Percentiles rank a stretch among this genome's conserved stretches.
Conservation (phyloP, 2,329 filamentous ascomycete species). For the Sclerotinia borealis region DNA sequence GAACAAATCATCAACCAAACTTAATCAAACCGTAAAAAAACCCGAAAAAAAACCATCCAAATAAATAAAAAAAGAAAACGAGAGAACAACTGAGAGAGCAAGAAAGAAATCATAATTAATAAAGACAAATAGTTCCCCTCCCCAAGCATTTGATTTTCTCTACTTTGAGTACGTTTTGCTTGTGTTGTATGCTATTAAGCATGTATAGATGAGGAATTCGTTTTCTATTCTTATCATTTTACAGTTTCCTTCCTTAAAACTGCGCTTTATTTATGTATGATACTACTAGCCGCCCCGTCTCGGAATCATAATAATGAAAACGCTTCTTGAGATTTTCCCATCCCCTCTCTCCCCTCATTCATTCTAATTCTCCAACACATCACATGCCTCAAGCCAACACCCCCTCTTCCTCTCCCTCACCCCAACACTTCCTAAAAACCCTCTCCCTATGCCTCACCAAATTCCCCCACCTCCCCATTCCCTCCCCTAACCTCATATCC, state of each 20-base stretch:
- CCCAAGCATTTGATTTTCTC: not conserved
- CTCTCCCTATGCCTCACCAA: slow-evolving; percentile 60
- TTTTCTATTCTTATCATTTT: not conserved
- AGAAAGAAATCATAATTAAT: too few relatives aligned
- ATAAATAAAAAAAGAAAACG: too few relatives aligned
- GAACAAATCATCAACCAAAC: too few relatives aligned
- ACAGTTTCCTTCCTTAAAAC: too few relatives aligned
- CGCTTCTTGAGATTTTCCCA: not conserved
- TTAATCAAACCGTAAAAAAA: too few relatives aligned
- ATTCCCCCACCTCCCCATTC: slow-evolving; percentile 51
- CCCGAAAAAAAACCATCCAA: too few relatives aligned
- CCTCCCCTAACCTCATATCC: slow-evolving; percentile 43
- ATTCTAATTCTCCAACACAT: not conserved
- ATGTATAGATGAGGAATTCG: not conserved
- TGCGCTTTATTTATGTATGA: too few relatives aligned
- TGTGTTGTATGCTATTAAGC: not conserved
- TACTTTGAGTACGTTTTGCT: not conserved
- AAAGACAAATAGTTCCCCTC: too few relatives aligned
- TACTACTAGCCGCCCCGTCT: too few relatives aligned
- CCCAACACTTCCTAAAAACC: slow-evolving; percentile 39
- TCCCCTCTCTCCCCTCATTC: not conserved
- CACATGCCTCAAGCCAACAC: not conserved
- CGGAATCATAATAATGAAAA: not conserved
- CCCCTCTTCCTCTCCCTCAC: slow-evolving; percentile 39
- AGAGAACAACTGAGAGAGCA: too few relatives aligned